These are phyloP conservation scores for Alternaria brassicicola DNA, from an alignment of 2,329 filamentous ascomycete species.

Conservation along the genomic window DNA sequence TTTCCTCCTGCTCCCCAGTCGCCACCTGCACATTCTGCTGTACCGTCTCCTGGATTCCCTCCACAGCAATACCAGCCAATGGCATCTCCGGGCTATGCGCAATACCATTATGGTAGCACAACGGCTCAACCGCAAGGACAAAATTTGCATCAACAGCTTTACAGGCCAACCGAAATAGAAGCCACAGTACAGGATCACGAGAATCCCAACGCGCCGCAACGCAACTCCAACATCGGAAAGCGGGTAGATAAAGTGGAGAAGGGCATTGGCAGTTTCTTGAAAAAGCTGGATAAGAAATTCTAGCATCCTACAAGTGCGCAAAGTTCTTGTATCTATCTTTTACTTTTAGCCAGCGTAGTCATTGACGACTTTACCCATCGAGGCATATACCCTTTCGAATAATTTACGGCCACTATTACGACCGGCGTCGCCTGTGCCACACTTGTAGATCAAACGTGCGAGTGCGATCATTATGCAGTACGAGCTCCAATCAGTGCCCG, in stretches of 20 bases:
- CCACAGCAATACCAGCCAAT: constrained; percentile 45
- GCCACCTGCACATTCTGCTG: constrained; percentile 36
- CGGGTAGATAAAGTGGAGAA: constrained; percentile 71
- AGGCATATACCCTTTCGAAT: background rate
- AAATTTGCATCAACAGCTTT: constrained; percentile 70
- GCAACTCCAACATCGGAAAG: constrained; percentile 65
- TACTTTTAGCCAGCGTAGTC: constrained; percentile 20
- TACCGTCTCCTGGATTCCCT: constrained; percentile 49
- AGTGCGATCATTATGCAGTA: constrained; percentile 19
- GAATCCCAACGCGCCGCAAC: constrained; percentile 24
- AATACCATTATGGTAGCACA: constrained; percentile 57
- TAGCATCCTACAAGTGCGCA: constrained; percentile 8
- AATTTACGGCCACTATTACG: background rate
- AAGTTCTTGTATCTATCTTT: constrained; percentile 8
- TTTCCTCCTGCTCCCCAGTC: constrained; percentile 40
- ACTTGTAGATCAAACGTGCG: constrained; percentile 11
- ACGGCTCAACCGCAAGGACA: constrained; percentile 52
- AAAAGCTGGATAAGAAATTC: constrained; percentile 80
- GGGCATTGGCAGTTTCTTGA: constrained; percentile 73
- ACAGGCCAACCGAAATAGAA: constrained; percentile 71
- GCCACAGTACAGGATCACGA: constrained; percentile 34
- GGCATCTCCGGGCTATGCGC: constrained; percentile 59
- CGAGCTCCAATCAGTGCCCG: constrained; percentile 19
- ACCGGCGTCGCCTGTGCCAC: constrained; percentile 5
- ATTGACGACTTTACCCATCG: constrained; percentile 1